These are phyloP conservation scores for Microstroma glucosiphilum DNA, from an alignment of 1,284 basidiomycete species.

Conservation along the genomic window DNA sequence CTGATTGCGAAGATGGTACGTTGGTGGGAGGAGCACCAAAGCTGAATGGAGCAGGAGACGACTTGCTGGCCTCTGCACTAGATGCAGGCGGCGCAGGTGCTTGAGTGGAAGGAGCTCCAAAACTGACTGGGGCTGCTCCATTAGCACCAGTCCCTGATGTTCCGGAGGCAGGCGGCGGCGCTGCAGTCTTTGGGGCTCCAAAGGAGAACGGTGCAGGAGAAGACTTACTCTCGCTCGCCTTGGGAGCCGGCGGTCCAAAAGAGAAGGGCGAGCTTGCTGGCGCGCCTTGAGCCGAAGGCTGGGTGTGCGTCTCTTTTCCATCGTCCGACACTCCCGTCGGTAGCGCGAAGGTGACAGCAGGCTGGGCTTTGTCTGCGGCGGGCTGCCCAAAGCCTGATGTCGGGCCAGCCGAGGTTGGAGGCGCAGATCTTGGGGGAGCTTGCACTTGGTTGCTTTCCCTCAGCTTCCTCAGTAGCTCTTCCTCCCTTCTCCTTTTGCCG, in stretches of 20 bases:
- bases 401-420: neutral
- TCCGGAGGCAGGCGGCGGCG: neutral
- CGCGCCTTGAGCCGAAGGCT: neutral
- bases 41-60: neutral
- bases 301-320: neutral
- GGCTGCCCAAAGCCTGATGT: neutral
- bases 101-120: neutral
- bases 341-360: neutral
- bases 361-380: neutral
- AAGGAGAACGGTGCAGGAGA: conserved; percentile 1
- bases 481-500: conserved; percentile 2
- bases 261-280: conserved; percentile 6
- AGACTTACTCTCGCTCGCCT: neutral
- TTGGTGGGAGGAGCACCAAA: conserved; percentile 1
- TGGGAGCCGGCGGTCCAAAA: neutral
- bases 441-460: conserved; percentile 4
- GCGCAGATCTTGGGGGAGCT: neutral
- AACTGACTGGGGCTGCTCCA: neutral
- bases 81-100: neutral
- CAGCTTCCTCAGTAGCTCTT: neutral
- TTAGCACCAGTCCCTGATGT: neutral
- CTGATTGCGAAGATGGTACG: neutral
- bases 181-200: neutral
- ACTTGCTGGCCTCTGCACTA: neutral
- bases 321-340: neutral